Percentiles rank a stretch among this genome's conserved stretches.
Conservation (phyloP, 2,329 filamentous ascomycete species). For the Teratosphaeria gauchensis region DNA sequence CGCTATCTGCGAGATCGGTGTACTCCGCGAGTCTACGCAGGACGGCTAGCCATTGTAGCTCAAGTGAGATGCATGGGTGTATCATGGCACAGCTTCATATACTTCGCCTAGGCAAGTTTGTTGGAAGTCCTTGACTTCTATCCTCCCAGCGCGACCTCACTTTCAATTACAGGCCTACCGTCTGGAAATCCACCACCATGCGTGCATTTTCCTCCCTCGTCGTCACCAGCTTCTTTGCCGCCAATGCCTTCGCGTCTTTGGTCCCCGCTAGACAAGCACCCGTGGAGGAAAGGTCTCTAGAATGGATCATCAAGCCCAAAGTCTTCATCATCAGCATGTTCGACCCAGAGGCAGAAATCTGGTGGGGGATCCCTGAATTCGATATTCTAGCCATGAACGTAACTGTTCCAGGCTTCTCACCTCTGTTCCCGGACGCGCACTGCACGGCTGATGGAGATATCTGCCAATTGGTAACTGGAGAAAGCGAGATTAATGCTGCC, state of each 20-base stretch:
- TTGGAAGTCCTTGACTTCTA: background rate
- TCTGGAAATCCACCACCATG: background rate
- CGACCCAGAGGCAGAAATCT: constrained; percentile 31
- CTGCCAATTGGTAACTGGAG: constrained; percentile 59
- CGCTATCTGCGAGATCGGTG: background rate
- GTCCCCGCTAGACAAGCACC: background rate
- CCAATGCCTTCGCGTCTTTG: background rate
- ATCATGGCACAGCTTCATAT: background rate
- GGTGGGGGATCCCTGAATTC: constrained; percentile 24
- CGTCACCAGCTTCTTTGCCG: background rate
- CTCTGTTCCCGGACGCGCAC: constrained; percentile 37
- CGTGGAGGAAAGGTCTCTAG: constrained; percentile 10
- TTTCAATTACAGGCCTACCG: background rate
- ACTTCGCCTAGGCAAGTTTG: background rate
- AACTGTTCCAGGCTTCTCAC: constrained; percentile 24
- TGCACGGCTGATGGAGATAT: constrained; percentile 52
- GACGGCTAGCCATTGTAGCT: background rate
- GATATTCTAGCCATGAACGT: constrained; percentile 26
- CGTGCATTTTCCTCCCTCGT: background rate
- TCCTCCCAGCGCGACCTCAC: background rate
- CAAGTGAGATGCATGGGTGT: background rate
- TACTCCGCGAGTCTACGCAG: background rate
- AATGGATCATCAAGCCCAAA: constrained; percentile 42
- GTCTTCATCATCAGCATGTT: constrained; percentile 57
- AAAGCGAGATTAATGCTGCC: constrained; percentile 61